These are phyloP conservation scores for Hevea brasiliensis DNA, from an alignment of 345 rosid genomes.

Conservation along the genomic window DNA sequence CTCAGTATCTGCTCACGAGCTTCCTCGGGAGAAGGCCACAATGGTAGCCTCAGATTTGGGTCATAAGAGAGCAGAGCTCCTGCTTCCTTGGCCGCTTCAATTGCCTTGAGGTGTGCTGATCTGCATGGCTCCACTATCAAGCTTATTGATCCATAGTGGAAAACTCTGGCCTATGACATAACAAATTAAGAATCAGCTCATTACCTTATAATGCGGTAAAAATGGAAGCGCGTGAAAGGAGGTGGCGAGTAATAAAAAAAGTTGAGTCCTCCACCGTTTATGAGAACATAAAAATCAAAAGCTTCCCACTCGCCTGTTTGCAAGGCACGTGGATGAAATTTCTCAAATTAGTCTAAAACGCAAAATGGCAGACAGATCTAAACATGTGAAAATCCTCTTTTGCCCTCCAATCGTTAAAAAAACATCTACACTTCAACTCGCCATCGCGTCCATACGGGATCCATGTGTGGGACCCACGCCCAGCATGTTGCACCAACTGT, in stretches of 20 bases:
- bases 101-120: conserved; percentile 88
- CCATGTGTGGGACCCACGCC: not conserved
- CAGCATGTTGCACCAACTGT: not conserved
- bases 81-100: conserved; percentile 81
- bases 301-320: no score
- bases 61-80: conserved; percentile 95
- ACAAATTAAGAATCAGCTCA: not conserved
- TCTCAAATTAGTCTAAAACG: not conserved
- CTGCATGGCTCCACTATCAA: conserved; percentile 98
- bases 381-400: not conserved
- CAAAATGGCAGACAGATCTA: not conserved
- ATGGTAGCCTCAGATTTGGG: conserved; percentile 83
- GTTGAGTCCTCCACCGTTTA: no score
- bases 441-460: not conserved
- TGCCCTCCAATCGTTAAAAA: not conserved
- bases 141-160: conserved; percentile 96
- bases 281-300: no score
- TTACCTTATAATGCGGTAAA: no score
- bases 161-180: conserved; percentile 61
- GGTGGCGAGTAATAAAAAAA: no score
- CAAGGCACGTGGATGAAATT: not conserved
- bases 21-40: conserved; percentile 89
- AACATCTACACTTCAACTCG: not conserved
- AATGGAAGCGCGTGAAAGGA: no score
- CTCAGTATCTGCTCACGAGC: conserved; percentile 85